Evolutionary conservation across 768 basidiomycete genomes (phyloP).

Genomic region (Pleurotus sapidus): DNA sequence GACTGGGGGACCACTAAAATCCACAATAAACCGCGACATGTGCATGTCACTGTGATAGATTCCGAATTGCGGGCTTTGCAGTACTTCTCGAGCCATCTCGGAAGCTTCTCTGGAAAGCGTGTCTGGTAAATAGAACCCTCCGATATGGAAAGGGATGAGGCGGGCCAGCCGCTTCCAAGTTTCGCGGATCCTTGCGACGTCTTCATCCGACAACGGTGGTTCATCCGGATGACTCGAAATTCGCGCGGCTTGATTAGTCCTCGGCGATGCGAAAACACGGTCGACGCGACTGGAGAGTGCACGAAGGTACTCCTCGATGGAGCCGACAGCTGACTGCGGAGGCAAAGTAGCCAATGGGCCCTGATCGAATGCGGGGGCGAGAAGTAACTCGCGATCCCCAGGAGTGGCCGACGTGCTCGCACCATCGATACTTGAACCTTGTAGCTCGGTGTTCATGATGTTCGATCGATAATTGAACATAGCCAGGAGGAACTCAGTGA

Average conservation of each 20-base stretch:
- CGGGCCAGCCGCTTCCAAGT: constrained; percentile 21
- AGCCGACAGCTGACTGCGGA: constrained; percentile 20
- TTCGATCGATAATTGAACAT: constrained; percentile 22
- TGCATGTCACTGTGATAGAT: constrained; percentile 26
- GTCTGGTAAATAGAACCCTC: constrained; percentile 25
- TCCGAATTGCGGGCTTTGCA: constrained; percentile 21
- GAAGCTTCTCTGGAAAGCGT: constrained; percentile 21
- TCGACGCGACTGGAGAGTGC: constrained; percentile 22
- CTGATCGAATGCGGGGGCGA: constrained; percentile 22
- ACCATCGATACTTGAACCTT: constrained; percentile 12
- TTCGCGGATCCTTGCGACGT: constrained; percentile 16
- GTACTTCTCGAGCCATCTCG: constrained; percentile 17
- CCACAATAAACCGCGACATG: constrained; percentile 25
- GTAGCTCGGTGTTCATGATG: constrained; percentile 20
- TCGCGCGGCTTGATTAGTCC: constrained; percentile 6
- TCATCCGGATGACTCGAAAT: neutral
- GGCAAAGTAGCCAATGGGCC: constrained; percentile 18
- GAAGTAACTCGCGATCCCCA: constrained; percentile 14
- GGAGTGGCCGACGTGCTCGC: constrained; percentile 7
- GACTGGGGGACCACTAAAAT: constrained; percentile 1
- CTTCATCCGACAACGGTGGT: constrained; percentile 17
- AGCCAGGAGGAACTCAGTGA: constrained; percentile 22
- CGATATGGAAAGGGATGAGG: constrained; percentile 23
- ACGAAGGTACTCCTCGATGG: constrained; percentile 22
- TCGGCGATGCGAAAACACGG: constrained; percentile 16